Percentiles rank a stretch among this genome's conserved stretches.
Evolutionary conservation across 2,329 filamentous ascomycete genomes (phyloP).

Genomic region (Claviceps pazoutovae): DNA sequence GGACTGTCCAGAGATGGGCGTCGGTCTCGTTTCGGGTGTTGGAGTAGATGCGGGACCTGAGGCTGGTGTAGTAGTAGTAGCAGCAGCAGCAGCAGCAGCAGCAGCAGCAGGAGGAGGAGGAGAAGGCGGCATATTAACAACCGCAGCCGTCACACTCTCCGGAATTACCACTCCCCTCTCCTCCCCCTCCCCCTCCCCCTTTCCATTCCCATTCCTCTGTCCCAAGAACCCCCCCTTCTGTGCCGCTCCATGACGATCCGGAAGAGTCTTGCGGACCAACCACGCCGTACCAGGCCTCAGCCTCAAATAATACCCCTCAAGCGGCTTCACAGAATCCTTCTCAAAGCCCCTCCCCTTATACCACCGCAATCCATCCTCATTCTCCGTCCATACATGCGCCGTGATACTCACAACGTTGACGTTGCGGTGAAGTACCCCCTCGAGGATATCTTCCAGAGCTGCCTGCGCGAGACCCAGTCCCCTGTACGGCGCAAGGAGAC

Average conservation of each 20-base stretch:
- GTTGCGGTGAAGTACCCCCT: constrained; percentile 19
- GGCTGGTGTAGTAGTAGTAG: constrained; percentile 9
- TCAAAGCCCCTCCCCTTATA: constrained; percentile 45
- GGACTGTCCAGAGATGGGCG: constrained; percentile 25
- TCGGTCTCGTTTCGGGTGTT: constrained; percentile 4
- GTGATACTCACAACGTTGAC: constrained; percentile 34
- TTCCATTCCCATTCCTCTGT: not conserved
- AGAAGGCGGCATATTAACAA: constrained; percentile 16
- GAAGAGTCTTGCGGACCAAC: constrained; percentile 35
- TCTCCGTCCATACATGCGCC: constrained; percentile 56
- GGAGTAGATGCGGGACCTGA: constrained; percentile 11
- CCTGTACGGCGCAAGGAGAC: constrained; percentile 49
- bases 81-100: not conserved
- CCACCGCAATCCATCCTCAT: constrained; percentile 49
- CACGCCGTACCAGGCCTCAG: constrained; percentile 48
- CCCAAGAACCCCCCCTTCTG: not conserved
- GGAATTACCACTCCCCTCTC: constrained; percentile 7
- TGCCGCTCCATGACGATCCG: not conserved
- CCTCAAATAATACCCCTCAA: constrained; percentile 48
- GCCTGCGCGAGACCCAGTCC: constrained; percentile 43
- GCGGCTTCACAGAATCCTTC: constrained; percentile 26
- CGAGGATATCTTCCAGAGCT: constrained; percentile 38
- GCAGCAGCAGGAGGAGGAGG: too few species aligned
- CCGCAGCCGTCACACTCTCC: constrained; percentile 16
- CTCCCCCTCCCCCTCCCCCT: not conserved